Percentiles rank a stretch among this genome's conserved stretches.
Conservation (phyloP, 2,329 filamentous ascomycete genomes). For the Fusarium solani-melongenae region DNA sequence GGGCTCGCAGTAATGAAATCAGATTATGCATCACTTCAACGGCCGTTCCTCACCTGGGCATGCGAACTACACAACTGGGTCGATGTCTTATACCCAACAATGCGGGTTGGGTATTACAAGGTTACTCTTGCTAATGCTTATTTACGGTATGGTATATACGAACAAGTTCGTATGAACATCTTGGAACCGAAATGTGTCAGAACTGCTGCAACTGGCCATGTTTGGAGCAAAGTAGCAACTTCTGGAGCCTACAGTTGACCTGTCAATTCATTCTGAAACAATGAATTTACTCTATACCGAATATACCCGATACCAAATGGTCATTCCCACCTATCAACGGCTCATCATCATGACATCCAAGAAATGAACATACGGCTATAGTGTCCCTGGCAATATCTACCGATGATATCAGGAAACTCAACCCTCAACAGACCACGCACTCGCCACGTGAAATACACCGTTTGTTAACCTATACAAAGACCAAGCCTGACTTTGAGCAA, state of each 20-base stretch:
- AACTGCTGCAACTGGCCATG: background rate
- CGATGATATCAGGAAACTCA: background rate
- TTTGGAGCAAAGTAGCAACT: background rate
- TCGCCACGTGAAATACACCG: background rate
- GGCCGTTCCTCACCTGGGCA: background rate
- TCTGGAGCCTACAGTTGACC: background rate
- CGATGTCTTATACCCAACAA: background rate
- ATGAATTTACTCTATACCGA: background rate
- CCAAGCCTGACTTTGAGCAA: background rate
- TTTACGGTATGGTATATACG: background rate
- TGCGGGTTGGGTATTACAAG: background rate
- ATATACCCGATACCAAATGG: background rate
- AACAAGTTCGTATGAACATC: background rate
- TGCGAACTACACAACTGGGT: background rate
- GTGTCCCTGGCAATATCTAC: background rate
- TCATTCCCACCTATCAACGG: background rate
- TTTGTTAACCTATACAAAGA: background rate
- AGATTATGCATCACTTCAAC: background rate
- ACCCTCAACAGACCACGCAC: background rate
- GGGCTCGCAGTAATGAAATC: background rate
- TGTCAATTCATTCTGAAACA: background rate
- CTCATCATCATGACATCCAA: background rate
- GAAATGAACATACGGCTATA: background rate
- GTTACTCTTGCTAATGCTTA: background rate
- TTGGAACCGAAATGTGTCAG: background rate